Evolutionary conservation across 2,329 filamentous ascomycete species (phyloP).

Genomic region (Peltaster fructicola): DNA sequence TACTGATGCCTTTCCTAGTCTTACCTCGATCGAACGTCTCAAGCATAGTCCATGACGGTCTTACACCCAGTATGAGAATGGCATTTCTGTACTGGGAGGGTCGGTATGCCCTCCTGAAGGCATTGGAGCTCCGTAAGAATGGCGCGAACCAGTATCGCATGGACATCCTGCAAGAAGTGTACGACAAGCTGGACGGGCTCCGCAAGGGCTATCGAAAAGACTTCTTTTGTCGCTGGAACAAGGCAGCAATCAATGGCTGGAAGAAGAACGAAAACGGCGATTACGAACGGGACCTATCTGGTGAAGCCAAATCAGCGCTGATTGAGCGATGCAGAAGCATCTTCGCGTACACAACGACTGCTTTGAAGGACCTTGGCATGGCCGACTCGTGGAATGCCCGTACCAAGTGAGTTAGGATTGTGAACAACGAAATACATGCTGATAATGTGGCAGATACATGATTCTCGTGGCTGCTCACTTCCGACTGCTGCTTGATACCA

Average conservation of each 20-base stretch:
- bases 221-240: background rate
- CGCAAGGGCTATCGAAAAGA: background rate
- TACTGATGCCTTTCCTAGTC: background rate
- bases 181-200: background rate
- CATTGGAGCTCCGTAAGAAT: background rate
- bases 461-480: slow-evolving; percentile 1
- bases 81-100: slow-evolving; percentile 1
- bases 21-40: background rate
- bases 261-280: too few species aligned
- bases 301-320: background rate
- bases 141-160: background rate
- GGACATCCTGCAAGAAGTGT: background rate
- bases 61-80: background rate
- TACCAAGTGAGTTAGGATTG: too few species aligned
- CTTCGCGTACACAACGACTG: background rate
- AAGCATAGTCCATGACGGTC: background rate
- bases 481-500: background rate
- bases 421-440: too few species aligned
- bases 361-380: background rate
- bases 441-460: background rate
- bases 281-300: background rate
- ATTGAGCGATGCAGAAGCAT: background rate
- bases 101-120: background rate
- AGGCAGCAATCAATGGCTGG: background rate
- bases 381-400: too few species aligned